Evolutionary conservation across 2,329 filamentous ascomycete species (phyloP), one percentile per base, ranked within the genome.

Genomic region (Trichoderma polysporum): DNA sequence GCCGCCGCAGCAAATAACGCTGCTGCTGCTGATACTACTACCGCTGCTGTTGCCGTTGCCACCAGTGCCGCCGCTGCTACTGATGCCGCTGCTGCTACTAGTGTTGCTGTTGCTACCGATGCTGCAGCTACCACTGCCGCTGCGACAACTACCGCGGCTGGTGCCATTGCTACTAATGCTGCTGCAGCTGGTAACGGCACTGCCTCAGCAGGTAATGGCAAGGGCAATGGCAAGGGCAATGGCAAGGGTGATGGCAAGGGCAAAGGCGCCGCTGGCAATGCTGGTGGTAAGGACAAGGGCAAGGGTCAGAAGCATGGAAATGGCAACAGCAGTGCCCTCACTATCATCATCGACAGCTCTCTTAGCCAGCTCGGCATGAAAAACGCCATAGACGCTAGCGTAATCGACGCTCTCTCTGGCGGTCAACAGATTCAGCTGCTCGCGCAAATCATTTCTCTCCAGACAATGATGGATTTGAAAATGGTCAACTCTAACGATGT

Each of bases 331-430:
- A 64, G 45, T 35, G 50, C 41, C 25, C 68, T 76, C 25, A 58
- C 68, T 39, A 49, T 69, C 60, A 67, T 64, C 66, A 72, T 74
- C 50, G 37, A 68, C 41, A 69, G 69, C 45, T 71, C 77, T 25
- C 70, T 77, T 64, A 70, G 69, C 66, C 68, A 70, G 67, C 72
- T 78, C 66, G 74, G 74, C 53, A 68, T 78, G 41, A 69, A 71
- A 33, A 64, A 69, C 22, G 65, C 74, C 62, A 62, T 76, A 66
- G 70, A 73, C 69, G 62, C 74, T 62, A 71, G 73, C 70, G 56
- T 67, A 67, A 61, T 78, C 57, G 68, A 70, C 68, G 52, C 66
- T 63, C 73, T 78, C 52, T 72, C 72, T 65, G 59, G 77, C 25
- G 71, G 71, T 71, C 67, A 74, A 62, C 69, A 73, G 58, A 52